phyloP scores from a whole-genome alignment of 805 yeast species.

The Candida taoyuanica region DNA sequence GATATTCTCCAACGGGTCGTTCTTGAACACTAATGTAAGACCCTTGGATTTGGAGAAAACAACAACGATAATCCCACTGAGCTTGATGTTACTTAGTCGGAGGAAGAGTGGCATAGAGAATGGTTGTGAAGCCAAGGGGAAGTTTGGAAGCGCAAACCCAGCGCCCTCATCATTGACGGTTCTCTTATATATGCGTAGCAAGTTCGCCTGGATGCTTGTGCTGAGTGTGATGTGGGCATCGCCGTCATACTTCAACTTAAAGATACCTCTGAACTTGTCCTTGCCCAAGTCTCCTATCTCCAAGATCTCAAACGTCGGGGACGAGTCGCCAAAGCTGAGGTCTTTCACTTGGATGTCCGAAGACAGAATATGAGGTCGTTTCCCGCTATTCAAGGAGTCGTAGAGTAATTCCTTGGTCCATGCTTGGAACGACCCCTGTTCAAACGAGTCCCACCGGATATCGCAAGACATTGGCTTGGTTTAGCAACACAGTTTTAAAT shows the following conservation, averaged over 20 bases:
- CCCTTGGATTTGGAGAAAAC: conserved; percentile 82
- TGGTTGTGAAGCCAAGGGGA: conserved; percentile 59
- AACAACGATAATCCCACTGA: conserved; percentile 78
- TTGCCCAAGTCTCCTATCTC: conserved; percentile 78
- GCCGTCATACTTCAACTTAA: conserved; percentile 71
- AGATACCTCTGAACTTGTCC: conserved; percentile 77
- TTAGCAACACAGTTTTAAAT: too few relatives aligned
- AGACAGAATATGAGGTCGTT: conserved; percentile 64
- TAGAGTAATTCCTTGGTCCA: conserved; percentile 65
- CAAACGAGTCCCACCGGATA: conserved; percentile 72
- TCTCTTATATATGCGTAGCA: conserved; percentile 57
- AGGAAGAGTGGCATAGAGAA: conserved; percentile 77
- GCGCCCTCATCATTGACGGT: conserved; percentile 28
- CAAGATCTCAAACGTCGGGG: conserved; percentile 72
- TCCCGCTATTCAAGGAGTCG: conserved; percentile 70
- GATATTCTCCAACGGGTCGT: conserved; percentile 82
- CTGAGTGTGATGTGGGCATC: conserved; percentile 71
- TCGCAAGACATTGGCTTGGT: conserved; percentile 61
- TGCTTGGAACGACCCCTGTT: conserved; percentile 53
- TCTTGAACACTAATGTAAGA: conserved; percentile 78
- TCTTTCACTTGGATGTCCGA: conserved; percentile 65
- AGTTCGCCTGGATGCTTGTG: conserved; percentile 81
- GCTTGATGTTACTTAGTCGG: conserved; percentile 62
- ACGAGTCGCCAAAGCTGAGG: conserved; percentile 64
- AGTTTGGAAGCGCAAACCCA: conserved; percentile 60